Evolutionary conservation across 2,329 filamentous ascomycete genomes (phyloP), one percentile per base, ranked within the genome.

Genomic region (Pseudocercospora musae): DNA sequence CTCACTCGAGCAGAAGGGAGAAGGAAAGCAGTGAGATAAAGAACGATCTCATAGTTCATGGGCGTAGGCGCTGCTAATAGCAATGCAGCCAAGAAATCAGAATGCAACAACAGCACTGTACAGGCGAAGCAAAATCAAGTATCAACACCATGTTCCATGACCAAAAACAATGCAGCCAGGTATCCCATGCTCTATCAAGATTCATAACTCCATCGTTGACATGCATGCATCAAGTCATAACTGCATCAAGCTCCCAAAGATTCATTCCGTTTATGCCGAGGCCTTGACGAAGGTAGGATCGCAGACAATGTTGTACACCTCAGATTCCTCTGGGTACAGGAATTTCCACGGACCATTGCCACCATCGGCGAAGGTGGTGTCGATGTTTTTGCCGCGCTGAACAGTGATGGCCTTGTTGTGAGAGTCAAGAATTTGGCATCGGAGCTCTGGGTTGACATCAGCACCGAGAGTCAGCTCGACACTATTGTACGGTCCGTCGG

Each of bases 341-440:
- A 66, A 66, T 15, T 13, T 52, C 64, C 64, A 66, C 7, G 57
- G 18, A 10, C 48, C 48, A 20, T 60, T 54, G 4, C 54, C 59
- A n/a, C 64, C 62, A 37, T 62, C 46, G 8, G 62, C 64, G 31
- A 66, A 66, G 3, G 64, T 64, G 7, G 53, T 53, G 8, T 64
- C 62, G 33, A 64, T 31, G n/a, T 64, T 66, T 11, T 55, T 48
- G 18, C 56, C 59, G 7, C 64, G 55, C 10, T 57, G 29, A 2
- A 64, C 31, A 11, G 56, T 59, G 27, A 66, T 62, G 0, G 55
- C 50, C 8, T 64, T 25, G 27, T 56, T 31, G 13, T 57, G 9
- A 9, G 25, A 20, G 37, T 66, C 62, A 9, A 62, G n/a, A 9
- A 66, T 54, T 44, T 64, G 60, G 56, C 62, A 66, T 27, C 62